Percentiles rank a stretch among this genome's conserved stretches.
phyloP scores from a whole-genome alignment of 2,329 filamentous ascomycete species.

The Diaporthe nobilis region DNA sequence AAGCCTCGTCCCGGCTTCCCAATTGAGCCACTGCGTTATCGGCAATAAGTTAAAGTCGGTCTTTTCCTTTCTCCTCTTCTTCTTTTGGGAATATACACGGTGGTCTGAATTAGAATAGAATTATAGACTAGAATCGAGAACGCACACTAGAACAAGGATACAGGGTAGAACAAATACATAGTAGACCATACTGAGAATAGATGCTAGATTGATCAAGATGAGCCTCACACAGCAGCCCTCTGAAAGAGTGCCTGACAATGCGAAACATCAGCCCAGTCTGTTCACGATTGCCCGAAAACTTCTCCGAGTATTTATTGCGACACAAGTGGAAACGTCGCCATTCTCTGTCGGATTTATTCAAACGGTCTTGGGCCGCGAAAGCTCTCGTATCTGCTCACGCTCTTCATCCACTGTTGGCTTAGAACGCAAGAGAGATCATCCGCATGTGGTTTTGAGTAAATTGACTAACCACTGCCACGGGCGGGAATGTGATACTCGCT shows the following conservation, averaged over 20 bases:
- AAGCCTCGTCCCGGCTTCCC: not conserved
- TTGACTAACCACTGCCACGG: not conserved
- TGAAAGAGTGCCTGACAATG: not conserved
- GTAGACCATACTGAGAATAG: too few species aligned
- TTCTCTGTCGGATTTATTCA: too few species aligned
- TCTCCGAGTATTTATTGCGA: too few species aligned
- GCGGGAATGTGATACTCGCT: too few species aligned
- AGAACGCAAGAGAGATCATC: too few species aligned
- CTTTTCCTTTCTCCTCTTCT: not conserved
- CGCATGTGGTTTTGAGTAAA: not conserved
- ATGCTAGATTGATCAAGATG: not conserved
- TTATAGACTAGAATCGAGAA: not conserved
- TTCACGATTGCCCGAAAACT: too few species aligned
- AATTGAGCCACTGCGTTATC: not conserved
- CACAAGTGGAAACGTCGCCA: too few species aligned
- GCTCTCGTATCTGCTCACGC: not conserved
- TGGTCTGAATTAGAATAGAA: not conserved
- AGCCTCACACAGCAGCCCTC: not conserved
- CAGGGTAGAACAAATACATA: not conserved
- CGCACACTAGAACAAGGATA: not conserved
- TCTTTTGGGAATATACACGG: not conserved
- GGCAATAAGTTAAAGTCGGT: too few species aligned
- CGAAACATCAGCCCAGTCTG: not conserved
- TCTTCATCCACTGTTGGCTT: not conserved
- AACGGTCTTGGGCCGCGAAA: not conserved